Base-by-base conservation (phyloP, 2,329 filamentous ascomycete species). In the Aspergillus felis region DNA sequence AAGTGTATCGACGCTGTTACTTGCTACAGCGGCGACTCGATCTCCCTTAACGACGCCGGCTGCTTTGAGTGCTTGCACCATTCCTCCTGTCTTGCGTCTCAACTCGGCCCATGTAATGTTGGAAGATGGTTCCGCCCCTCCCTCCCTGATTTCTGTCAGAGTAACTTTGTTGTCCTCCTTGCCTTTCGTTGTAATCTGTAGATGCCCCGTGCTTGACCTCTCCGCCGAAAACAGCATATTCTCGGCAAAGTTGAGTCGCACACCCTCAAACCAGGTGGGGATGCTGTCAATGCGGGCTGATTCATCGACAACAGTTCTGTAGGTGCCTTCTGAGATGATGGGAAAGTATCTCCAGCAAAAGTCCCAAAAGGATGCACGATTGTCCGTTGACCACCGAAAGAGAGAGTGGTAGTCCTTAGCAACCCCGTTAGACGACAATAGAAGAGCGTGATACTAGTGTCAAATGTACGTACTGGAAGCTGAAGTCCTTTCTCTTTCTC, bases 231-330 rank as follows among this genome's bases (percentile, higher is more conserved):
- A 92, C 27, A 96, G 83, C 27, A 91, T 74, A 68, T 94, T 95
- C 75, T 95, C 90, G 4, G 90, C 87, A 69, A 87, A 93, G 67
- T 92, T 95, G 64, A 94, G 72, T 4, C 78, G 75, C 1, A 92
- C 81, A 29, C 91, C 91, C 1, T 84, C 76, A 71, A 94, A 95
- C 91, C 91, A 95, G 44, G 79, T 76, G 0, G 91, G 91, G 4
- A 93, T 81, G 17, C 79, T 78, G 59, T 91, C 87, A 71, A 95
- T 90, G 1, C 86, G 84, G 1, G 82, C 79, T 0, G 77, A 78
- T 65, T 90, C 87, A 68, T 95, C 89, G 3, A 94, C 86, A 1
- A 88, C 84, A 9, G 68, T 73, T 0, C 73, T 74, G 67, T 84
- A 85, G 3, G 71, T 74, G 29, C 89, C 89, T 38, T 82, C 79